phyloP scores from a whole-genome alignment of 768 basidiomycete species.

The Punctularia strigosozonata region DNA sequence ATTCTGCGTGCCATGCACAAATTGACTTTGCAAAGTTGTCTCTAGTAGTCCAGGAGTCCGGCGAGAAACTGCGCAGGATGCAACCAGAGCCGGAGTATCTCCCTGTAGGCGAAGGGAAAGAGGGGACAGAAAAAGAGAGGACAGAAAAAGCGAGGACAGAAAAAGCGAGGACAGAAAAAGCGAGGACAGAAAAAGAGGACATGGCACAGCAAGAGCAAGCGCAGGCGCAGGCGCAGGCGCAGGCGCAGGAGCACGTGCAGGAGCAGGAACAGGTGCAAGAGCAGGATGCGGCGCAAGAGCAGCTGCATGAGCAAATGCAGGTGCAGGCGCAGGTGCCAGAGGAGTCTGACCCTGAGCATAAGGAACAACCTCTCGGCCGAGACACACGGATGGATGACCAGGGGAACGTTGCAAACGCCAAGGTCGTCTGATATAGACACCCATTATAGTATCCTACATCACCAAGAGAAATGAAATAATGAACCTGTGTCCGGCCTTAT shows the following conservation, averaged over 20 bases:
- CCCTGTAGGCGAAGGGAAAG: too few species aligned
- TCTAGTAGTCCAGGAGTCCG: constrained; percentile 71
- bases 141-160: too few species aligned
- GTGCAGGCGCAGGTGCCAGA: not conserved
- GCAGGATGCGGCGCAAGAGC: too few species aligned
- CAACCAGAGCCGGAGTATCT: too few species aligned
- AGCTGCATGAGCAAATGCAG: too few species aligned
- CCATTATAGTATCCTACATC: not conserved
- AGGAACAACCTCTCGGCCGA: not conserved
- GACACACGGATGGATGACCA: not conserved
- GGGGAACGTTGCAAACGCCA: not conserved
- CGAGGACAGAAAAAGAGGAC: too few species aligned
- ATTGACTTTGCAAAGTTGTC: constrained; percentile 46
- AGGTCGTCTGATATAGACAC: not conserved
- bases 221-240: too few species aligned
- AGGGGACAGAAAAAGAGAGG: too few species aligned
- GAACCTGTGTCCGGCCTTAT: constrained; percentile 5
- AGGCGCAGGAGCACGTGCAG: too few species aligned
- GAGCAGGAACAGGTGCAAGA: too few species aligned
- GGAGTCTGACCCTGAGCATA: not conserved
- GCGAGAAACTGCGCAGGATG: constrained; percentile 56
- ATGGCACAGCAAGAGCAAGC: too few species aligned
- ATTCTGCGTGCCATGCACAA: not conserved
- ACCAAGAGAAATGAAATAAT: constrained; percentile 7
- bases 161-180: too few species aligned